A percentile compares a stretch with the other conserved stretches of the same genome.
These are phyloP conservation scores for Lepiota brunneoincarnata DNA, from an alignment of 768 basidiomycete genomes.

Conservation along the genomic window DNA sequence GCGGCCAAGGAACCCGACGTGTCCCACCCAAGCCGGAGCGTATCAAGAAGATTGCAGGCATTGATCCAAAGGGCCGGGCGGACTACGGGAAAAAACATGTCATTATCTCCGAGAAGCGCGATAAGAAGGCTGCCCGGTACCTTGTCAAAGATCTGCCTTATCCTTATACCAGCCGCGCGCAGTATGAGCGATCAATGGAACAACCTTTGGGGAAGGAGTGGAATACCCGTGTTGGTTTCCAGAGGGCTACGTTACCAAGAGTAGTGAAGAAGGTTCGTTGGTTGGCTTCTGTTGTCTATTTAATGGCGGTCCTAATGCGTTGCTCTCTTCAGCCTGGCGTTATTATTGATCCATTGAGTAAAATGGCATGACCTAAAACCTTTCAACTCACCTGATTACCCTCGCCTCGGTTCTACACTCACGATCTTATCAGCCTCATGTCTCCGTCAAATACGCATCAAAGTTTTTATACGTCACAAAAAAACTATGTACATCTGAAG, in stretches of 20 bases:
- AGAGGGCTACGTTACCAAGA: slow-evolving; percentile 78
- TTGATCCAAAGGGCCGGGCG: slow-evolving; percentile 74
- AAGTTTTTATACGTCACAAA: too few relatives aligned
- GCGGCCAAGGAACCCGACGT: slow-evolving; percentile 69
- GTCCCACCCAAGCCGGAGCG: slow-evolving; percentile 62
- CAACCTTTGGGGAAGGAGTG: slow-evolving; percentile 86
- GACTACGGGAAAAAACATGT: slow-evolving; percentile 85
- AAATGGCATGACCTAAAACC: slow-evolving; percentile 19
- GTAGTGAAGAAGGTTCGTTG: slow-evolving; percentile 81
- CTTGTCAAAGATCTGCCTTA: slow-evolving; percentile 88
- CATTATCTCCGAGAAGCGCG: slow-evolving; percentile 94
- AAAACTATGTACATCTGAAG: too few relatives aligned
- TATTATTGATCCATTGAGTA: slow-evolving; percentile 68
- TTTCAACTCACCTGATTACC: neutral
- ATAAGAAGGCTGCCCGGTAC: slow-evolving; percentile 92
- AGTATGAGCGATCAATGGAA: slow-evolving; percentile 85
- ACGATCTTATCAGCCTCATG: too few relatives aligned
- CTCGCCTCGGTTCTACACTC: neutral
- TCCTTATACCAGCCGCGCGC: slow-evolving; percentile 91
- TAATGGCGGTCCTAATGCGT: slow-evolving; percentile 4
- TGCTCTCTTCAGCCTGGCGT: slow-evolving; percentile 53
- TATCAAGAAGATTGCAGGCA: slow-evolving; percentile 79
- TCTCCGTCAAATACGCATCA: too few relatives aligned
- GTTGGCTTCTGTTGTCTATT: slow-evolving; percentile 1
- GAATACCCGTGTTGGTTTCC: slow-evolving; percentile 87